Evolutionary conservation across 305 asterid genomes (phyloP), one percentile per base, ranked within the genome.

Genomic region (Vinca major): DNA sequence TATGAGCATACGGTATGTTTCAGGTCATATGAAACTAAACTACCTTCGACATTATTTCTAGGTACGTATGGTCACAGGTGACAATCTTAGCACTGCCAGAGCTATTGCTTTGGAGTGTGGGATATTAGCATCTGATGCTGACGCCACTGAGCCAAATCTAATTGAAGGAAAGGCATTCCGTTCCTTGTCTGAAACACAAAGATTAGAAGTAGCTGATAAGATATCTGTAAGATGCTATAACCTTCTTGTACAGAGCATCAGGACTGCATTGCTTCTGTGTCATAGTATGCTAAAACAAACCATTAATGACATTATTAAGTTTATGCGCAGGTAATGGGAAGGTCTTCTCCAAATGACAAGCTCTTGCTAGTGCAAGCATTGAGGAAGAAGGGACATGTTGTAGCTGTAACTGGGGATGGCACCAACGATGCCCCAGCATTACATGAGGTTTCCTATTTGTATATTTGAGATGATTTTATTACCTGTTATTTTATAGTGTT

Each of bases 1-100:
- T 2, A 47, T 47, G 51, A 47, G 4, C 16, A 11, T 47, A 26
- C 20, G 4, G 13, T 33, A 57, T 5, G 19, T 37, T 58, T 13
- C 45, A 37, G 26, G 3, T 39, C 65, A 5, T 61, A 12, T 61
- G 14, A 39, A 16, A 48, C 11, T 12, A 48, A 40, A 45, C 43
- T 47, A 5, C 43, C 26, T 48, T 4, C 45, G 4, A 37, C 21
- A 36, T 7, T 70, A 39, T 47, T 11, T 61, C 19, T 76, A 92
- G 99, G 97, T 93, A 4, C 93, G 99, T 61, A 94, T 94, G 99
- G 99, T 89, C 65, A 94, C 99, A 19, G 98, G 99, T 50, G 99
- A 94, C 78, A 88, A 88, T 85, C 85, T 88, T 70, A 96, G 78
- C 80, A 94, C 98, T 56, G 98, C 99, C 20, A 84, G 19, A 72